Evolutionary conservation across 768 basidiomycete species (phyloP).

Genomic region (Pleurotus tuoliensis): DNA sequence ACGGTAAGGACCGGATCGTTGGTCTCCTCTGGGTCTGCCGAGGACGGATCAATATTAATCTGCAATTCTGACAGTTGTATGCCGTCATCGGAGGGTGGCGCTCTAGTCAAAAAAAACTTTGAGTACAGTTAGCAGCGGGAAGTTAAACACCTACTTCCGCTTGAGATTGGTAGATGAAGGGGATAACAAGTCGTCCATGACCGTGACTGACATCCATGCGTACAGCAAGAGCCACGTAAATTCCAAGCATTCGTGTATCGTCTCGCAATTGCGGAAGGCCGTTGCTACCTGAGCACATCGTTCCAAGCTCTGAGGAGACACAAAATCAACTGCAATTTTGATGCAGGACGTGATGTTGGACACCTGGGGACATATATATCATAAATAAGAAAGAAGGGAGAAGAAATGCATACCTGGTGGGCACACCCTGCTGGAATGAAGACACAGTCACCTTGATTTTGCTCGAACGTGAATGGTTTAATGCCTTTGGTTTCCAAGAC

Average conservation of each 20-base stretch:
- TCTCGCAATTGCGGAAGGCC: neutral
- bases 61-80: too few species aligned
- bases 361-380: neutral
- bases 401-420: constrained; percentile 43
- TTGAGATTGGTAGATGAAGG: neutral
- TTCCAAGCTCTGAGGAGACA: neutral
- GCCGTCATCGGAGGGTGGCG: too few species aligned
- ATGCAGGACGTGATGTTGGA: neutral
- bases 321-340: constrained; percentile 5
- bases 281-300: neutral
- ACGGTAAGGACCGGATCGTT: too few species aligned
- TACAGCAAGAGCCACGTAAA: neutral
- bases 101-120: too few species aligned
- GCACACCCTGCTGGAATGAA: constrained; percentile 74
- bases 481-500: constrained; percentile 54
- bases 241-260: neutral
- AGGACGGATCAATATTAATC: too few species aligned
- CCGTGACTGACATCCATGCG: neutral
- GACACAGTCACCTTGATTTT: constrained; percentile 66
- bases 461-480: constrained; percentile 57
- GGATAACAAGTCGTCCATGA: neutral
- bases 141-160: neutral
- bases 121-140: neutral
- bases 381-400: neutral
- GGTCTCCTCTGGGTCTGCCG: too few species aligned